phyloP scores from a whole-genome alignment of 306 rosid species.

The Cicer arietinum region DNA sequence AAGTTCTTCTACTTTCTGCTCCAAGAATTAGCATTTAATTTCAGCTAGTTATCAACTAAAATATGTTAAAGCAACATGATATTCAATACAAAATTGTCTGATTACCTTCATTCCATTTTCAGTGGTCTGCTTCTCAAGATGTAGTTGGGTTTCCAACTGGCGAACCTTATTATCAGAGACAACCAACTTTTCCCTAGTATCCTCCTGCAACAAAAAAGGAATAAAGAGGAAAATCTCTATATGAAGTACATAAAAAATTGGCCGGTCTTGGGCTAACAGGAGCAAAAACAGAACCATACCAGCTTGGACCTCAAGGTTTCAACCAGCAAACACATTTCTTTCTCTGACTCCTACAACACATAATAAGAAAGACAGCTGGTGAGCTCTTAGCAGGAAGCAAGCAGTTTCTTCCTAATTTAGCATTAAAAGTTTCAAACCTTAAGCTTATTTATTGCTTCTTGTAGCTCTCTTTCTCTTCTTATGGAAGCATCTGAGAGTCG shows the following conservation, averaged over 20 bases:
- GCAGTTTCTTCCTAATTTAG: conserved; percentile 28
- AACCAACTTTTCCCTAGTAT: conserved; percentile 81
- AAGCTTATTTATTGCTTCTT: conserved; percentile 79
- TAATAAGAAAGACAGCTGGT: conserved; percentile 41
- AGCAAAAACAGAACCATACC: conserved; percentile 58
- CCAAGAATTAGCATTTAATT: conserved; percentile 47
- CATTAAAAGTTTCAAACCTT: conserved; percentile 59
- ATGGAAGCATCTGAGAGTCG: conserved; percentile 66
- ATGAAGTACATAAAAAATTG: conserved; percentile 5
- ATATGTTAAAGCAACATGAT: conserved; percentile 26
- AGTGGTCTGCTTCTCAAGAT: conserved; percentile 67
- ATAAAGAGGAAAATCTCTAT: conserved; percentile 30
- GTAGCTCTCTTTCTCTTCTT: conserved; percentile 78
- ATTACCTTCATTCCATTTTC: conserved; percentile 71
- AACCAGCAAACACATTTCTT: conserved; percentile 67
- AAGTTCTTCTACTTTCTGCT: conserved; percentile 81
- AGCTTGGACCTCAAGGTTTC: conserved; percentile 88
- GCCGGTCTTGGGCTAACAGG: conserved; percentile 27
- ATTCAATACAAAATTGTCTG: conserved; percentile 6
- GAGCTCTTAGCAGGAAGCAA: conserved; percentile 34
- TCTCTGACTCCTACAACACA: conserved; percentile 75
- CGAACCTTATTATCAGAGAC: conserved; percentile 81
- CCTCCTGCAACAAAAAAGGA: conserved; percentile 71
- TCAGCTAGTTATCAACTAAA: conserved; percentile 42
- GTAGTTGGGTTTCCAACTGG: conserved; percentile 78